Base-by-base conservation (phyloP, 2,329 filamentous ascomycete species). In the Paraphoma chrysanthemicola region DNA sequence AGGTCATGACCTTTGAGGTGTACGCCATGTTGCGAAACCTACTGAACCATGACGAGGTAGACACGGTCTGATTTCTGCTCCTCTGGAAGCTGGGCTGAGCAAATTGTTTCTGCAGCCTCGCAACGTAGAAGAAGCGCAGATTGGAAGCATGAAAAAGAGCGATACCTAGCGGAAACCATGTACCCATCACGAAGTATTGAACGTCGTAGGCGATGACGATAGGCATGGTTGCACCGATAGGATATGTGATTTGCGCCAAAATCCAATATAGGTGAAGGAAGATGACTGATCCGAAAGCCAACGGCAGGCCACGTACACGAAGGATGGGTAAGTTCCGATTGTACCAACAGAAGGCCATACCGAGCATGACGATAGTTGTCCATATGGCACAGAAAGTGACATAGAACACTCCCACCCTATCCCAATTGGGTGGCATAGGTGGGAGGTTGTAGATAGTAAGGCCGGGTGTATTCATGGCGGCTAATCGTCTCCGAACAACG, bases 171-270 rank as follows among this genome's bases (percentile, higher is more conserved):
- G 64, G 64, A 23, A 62, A 60, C 60, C 59, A 63, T 6, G 45
- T 59, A 3, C 64, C 64, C 64, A 67, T 67, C 30, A 65, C 48
- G 31, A 58, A 64, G 50, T 62, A 67, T 36, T 64, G 59, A 1
- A 62, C 57, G 10, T 44, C 46, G 23, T 64, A 64, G 2, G 62
- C 62, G 29, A 57, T 55, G 31, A 63, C 51, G 2, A 59, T 48
- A 1, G 62, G 63, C 59, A 61, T 62, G 1, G 52, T 54, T 5
- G 42, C 47, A 2, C 57, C 62, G 3, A 65, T 42, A 0, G 57
- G 54, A 42, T 67, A 67, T 17, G 53, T 57, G 9, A 63, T 48
- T 23, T 65, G 57, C 11, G 56, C 57, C 53, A 64, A 53, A 44
- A 51, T 54, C 64, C 64, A 67, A 33, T 67, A 67, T 12, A 63